phyloP scores from a whole-genome alignment of 1,284 basidiomycete genomes.

The Kwoniella shivajii region DNA sequence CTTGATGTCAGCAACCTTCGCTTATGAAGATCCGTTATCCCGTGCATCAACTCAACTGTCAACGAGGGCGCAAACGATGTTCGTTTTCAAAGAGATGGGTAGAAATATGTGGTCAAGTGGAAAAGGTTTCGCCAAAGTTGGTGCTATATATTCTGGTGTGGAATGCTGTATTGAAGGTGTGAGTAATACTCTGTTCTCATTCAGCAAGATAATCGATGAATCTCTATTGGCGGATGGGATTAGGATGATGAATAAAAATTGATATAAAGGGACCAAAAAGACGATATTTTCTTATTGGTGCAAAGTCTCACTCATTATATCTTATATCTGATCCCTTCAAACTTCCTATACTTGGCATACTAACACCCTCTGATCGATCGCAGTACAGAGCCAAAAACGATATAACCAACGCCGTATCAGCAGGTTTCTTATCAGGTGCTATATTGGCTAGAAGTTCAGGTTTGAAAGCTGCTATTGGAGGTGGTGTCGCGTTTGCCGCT shows the following conservation, averaged over 20 bases:
- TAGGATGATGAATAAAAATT: no score
- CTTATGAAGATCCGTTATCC: slow-evolving; percentile 89
- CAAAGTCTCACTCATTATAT: background rate
- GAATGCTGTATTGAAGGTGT: slow-evolving; percentile 97
- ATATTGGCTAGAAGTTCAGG: slow-evolving; percentile 82
- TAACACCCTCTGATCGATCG: background rate
- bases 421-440: slow-evolving; percentile 64
- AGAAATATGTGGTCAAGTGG: slow-evolving; percentile 87
- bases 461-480: slow-evolving; percentile 75
- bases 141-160: slow-evolving; percentile 86
- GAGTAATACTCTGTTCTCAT: slow-evolving; percentile 58
- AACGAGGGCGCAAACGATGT: slow-evolving; percentile 63
- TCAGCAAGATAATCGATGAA: no score
- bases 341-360: no score
- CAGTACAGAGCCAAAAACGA: slow-evolving; percentile 97
- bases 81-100: slow-evolving; percentile 94
- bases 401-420: slow-evolving; percentile 70
- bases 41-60: slow-evolving; percentile 60
- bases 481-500: slow-evolving; percentile 83
- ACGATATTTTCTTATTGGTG: no score
- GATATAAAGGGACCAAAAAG: no score
- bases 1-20: slow-evolving; percentile 92
- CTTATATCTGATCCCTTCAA: background rate
- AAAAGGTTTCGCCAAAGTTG: slow-evolving; percentile 93
- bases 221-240: no score